Evolutionary conservation across 768 basidiomycete species (phyloP), one percentile per base, ranked within the genome.

Genomic region (Collybia sordida): DNA sequence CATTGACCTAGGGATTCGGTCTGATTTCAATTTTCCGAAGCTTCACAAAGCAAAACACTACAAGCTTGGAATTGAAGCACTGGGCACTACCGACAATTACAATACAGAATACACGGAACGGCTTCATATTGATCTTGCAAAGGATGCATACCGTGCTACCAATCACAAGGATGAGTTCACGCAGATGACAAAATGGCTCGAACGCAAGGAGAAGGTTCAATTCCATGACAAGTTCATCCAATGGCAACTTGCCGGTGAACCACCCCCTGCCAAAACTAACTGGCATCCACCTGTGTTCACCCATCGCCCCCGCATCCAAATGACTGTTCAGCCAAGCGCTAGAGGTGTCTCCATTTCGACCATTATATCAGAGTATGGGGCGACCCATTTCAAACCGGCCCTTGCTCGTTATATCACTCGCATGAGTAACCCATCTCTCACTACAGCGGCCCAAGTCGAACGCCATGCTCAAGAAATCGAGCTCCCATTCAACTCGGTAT

Each of bases 151-250:
- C 8, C 39, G 17, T n/a, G 48, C 47, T 14, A 63, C 59, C 0
- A 71, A 67, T 49, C 49, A 53, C 11, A 58, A 55, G 27, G 63
- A 69, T 3, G 56, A 64, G 28, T 59, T 50, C 15, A 19, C 43
- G 5, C 65, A 68, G 45, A 70, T 70, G 68, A 63, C 60, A 9
- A 18, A 23, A 6, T 66, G 63, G 63, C 56, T 70, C 7, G 55
- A 65, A 23, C 7, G n/a, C 6, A 24, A n/a, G 22, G 42, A 42
- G 24, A 42, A 42, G 42, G 28, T 42, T n/a, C n/a, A n/a, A n/a
- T 53, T 51, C 0, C 65, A 66, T 35, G 19, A 51, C 1, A 46
- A 61, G 2, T 73, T 53, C 41, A 55, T 75, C 6, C 11, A 46
- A 3, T 72, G 68, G 63, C 45, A 45, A 1, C 38, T 60, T 3